Percentiles rank a stretch among this genome's conserved stretches.
Conservation (phyloP, 805 yeast species). For the Zygosaccharomyces lentus region DNA sequence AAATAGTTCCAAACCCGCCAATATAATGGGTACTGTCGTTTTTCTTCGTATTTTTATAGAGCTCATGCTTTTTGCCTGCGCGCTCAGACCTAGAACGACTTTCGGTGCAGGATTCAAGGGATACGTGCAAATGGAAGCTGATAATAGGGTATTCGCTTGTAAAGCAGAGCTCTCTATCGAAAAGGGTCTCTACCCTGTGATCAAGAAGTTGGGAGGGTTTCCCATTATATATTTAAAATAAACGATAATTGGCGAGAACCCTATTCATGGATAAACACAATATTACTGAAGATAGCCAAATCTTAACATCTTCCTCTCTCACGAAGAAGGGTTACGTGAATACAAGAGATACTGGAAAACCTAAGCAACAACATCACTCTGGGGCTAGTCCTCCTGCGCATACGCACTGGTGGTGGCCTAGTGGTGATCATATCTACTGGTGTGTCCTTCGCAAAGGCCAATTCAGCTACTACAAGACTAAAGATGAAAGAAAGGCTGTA, state of each 20-base stretch:
- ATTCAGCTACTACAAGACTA: constrained; percentile 25
- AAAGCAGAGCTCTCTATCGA: neutral
- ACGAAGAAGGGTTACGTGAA: constrained; percentile 2
- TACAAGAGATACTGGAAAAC: neutral
- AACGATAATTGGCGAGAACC: neutral
- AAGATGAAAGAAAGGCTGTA: constrained; percentile 22
- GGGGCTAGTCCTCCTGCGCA: neutral
- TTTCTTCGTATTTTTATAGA: neutral
- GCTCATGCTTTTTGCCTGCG: neutral
- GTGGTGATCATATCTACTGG: constrained; percentile 18
- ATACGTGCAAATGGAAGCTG: neutral
- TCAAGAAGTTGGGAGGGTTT: neutral
- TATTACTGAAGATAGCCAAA: neutral
- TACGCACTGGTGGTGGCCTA: constrained; percentile 5
- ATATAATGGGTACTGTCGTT: neutral
- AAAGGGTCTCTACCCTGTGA: neutral
- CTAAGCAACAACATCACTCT: neutral
- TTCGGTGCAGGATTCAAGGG: constrained; percentile 2
- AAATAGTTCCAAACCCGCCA: neutral
- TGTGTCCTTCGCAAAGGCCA: constrained; percentile 24
- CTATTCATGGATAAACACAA: constrained; percentile 1
- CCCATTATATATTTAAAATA: constrained; percentile 1
- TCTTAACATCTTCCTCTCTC: neutral
- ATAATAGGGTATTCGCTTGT: neutral
- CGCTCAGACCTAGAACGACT: neutral